phyloP scores from a whole-genome alignment of 352 stramenopile genomes.

The Phytophthora sansomeana region DNA sequence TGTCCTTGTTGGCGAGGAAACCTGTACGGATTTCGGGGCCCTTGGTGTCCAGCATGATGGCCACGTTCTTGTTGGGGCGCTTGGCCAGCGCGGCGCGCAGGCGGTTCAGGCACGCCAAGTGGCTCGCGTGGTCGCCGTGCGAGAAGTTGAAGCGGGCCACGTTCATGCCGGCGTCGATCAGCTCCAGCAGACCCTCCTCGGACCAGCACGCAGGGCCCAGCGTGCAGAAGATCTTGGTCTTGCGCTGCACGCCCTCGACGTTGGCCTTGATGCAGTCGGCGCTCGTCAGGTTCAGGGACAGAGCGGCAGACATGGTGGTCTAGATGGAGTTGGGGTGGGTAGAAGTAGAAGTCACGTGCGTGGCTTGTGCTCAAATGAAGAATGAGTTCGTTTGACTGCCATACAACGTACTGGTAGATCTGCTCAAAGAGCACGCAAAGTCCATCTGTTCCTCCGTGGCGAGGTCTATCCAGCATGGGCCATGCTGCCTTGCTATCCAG shows the following conservation, averaged over 20 bases:
- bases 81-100: constrained; percentile 67
- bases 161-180: constrained; percentile 93
- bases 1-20: constrained; percentile 75
- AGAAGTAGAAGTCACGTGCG: constrained; percentile 20
- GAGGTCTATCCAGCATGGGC: no score
- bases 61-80: constrained; percentile 75
- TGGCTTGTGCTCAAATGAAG: constrained; percentile 29
- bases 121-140: constrained; percentile 95
- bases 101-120: constrained; percentile 64
- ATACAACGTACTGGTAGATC: no score
- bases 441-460: no score
- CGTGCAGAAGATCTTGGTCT: constrained; percentile 93
- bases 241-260: constrained; percentile 45
- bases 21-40: constrained; percentile 97
- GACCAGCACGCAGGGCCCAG: constrained; percentile 91
- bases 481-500: no score
- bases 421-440: no score
- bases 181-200: constrained; percentile 90
- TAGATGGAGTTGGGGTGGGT: background rate
- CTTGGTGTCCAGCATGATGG: constrained; percentile 97
- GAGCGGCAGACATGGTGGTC: constrained; percentile 31
- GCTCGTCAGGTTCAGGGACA: constrained; percentile 32
- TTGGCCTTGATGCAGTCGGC: constrained; percentile 37
- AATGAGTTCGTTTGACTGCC: no score
- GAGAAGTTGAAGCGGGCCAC: constrained; percentile 99